Conservation (phyloP, 345 rosid species). For the Rhizophora mangle region DNA sequence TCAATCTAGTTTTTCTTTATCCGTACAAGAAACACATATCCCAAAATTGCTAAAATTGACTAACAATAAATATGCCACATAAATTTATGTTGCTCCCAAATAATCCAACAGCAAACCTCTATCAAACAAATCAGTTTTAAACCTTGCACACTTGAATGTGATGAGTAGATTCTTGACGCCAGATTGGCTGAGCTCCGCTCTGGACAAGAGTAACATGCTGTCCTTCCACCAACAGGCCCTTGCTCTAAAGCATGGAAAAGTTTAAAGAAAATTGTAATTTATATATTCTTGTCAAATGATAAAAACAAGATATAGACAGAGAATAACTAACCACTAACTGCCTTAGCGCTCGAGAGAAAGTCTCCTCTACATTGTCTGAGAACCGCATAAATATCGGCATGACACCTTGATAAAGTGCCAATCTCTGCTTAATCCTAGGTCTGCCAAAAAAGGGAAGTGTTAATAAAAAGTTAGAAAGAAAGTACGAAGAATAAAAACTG, state of each 20-base stretch:
- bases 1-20: not conserved
- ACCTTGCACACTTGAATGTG: constrained; percentile 92
- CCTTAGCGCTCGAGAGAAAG: constrained; percentile 69
- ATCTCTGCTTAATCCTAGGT: constrained; percentile 82
- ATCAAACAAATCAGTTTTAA: constrained; percentile 39
- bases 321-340: constrained; percentile 52
- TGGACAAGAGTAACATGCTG: constrained; percentile 80
- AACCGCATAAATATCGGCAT: constrained; percentile 81
- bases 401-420: constrained; percentile 87
- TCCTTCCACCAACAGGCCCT: constrained; percentile 63
- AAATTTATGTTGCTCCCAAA: constrained; percentile 15
- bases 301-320: not conserved
- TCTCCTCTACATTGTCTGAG: constrained; percentile 86
- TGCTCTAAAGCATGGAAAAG: constrained; percentile 42
- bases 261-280: constrained; percentile 1
- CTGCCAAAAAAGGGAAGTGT: constrained; percentile 36
- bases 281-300: constrained; percentile 3
- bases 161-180: constrained; percentile 92
- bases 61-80: not conserved
- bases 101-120: constrained; percentile 12
- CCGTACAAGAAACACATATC: not conserved
- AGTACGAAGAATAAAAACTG: not conserved
- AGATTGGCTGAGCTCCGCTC: constrained; percentile 92
- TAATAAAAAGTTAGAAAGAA: not conserved
- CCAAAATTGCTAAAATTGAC: not conserved